phyloP scores from a whole-genome alignment of 2,329 filamentous ascomycete genomes.

The Penicillium sp. region DNA sequence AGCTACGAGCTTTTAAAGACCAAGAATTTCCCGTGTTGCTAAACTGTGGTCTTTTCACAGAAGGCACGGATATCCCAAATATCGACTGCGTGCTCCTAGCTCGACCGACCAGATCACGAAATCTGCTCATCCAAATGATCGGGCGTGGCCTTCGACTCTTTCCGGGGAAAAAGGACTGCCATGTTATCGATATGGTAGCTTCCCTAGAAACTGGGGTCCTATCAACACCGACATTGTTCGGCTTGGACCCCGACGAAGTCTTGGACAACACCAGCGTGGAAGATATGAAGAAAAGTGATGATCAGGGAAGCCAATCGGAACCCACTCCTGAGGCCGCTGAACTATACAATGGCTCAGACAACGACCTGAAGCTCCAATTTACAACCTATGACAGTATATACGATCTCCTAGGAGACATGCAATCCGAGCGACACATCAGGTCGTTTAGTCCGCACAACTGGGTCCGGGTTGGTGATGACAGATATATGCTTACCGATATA shows the following conservation, averaged over 20 bases:
- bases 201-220: conserved; percentile 80
- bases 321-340: not conserved
- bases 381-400: conserved; percentile 91
- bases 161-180: conserved; percentile 79
- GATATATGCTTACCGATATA: conserved; percentile 67
- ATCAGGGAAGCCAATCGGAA: conserved; percentile 28
- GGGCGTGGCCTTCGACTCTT: conserved; percentile 85
- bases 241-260: conserved; percentile 78
- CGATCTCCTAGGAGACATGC: conserved; percentile 80
- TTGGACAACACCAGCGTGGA: conserved; percentile 64
- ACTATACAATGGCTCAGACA: conserved; percentile 26
- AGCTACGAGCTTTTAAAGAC: conserved; percentile 71
- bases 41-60: conserved; percentile 95
- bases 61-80: conserved; percentile 96
- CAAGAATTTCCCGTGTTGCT: conserved; percentile 81
- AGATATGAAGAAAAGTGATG: conserved; percentile 54
- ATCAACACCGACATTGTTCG: conserved; percentile 88
- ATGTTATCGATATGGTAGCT: conserved; percentile 94
- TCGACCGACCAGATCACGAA: conserved; percentile 86
- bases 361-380: conserved; percentile 63
- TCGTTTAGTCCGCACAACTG: conserved; percentile 72
- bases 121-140: conserved; percentile 95
- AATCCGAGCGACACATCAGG: conserved; percentile 74
- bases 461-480: conserved; percentile 71
- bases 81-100: conserved; percentile 90